Evolutionary conservation across 2,329 filamentous ascomycete species (phyloP), one percentile per base, ranked within the genome.

Genomic region (Trichophaea hybrida): DNA sequence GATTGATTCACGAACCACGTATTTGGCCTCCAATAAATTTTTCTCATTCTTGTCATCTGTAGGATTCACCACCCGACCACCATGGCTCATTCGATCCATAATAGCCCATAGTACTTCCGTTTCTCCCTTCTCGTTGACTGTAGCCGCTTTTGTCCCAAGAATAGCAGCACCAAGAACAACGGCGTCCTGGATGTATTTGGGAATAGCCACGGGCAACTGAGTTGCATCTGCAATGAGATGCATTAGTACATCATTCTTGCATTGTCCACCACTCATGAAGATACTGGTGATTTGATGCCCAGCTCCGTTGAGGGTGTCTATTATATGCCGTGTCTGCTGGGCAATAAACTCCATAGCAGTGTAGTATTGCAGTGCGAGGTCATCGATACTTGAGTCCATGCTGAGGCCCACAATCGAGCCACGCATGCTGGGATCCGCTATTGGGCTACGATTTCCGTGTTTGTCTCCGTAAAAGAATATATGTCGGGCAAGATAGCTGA

Each of bases 391-490:
- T 73, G 87, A 90, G 74, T 97, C 91, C 67, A 82, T 87, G 70
- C 84, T 87, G 61, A 98, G 76, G 15, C 93, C 93, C 63, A 96
- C 83, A 64, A 95, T 81, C 5, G 87, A 83, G 32, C 93, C 93
- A 66, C 85, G 86, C 93, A 98, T 98, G 74, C 83, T 86, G 32
- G 91, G 78, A 70, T 98, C 90, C 3, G 93, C 91, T 60, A 98
- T 80, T 1, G 93, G 93, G 35, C 64, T 67, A n/a, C 93, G 84
- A 75, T 98, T 98, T 62, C 93, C 93, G 79, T 94, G 97, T 3
- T 97, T 78, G 70, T 98, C 93, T 64, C 93, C 93, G 72, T 98
- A 98, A 76, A 98, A 94, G 81, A 98, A 98, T 75, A 94, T 86
- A 73, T 98, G 91, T 6, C 91, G 86, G 10, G 83, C 89, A 1